Conservation (phyloP, 345 rosid species). For the Turritis glabra region DNA sequence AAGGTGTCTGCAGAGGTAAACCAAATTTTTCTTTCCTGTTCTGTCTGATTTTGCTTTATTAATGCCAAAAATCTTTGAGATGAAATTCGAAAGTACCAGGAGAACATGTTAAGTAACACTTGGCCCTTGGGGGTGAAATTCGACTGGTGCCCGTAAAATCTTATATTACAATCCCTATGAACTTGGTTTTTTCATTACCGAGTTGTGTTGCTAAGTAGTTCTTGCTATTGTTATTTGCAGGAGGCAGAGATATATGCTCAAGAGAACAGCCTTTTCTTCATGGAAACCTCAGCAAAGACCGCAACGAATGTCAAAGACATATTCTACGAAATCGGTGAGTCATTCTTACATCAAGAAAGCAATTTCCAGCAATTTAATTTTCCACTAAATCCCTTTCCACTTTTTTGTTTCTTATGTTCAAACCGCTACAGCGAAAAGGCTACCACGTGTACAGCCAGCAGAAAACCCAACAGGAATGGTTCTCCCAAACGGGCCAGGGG, state of each 20-base stretch:
- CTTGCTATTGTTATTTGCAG: slow-evolving; percentile 45
- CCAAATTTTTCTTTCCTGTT: slow-evolving; percentile 5
- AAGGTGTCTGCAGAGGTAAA: slow-evolving; percentile 61
- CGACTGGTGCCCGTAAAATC: not conserved
- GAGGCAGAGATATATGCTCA: slow-evolving; percentile 69
- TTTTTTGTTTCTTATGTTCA: not conserved
- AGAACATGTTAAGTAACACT: not conserved
- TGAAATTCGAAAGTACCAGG: not conserved
- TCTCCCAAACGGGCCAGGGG: slow-evolving; percentile 43
- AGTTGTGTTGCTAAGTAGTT: slow-evolving; percentile 14
- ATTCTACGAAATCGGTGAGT: slow-evolving; percentile 76
- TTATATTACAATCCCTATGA: not conserved
- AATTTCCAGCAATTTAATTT: not conserved
- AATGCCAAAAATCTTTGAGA: not conserved
- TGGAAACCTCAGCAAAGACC: slow-evolving; percentile 85
- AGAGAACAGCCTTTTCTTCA: slow-evolving; percentile 80
- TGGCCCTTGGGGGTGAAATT: not conserved
- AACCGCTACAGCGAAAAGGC: slow-evolving; percentile 51
- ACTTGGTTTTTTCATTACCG: not conserved
- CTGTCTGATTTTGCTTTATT: not conserved
- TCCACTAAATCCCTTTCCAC: not conserved
- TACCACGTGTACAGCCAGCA: slow-evolving; percentile 62
- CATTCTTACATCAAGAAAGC: slow-evolving; percentile 17
- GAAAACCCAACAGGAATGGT: slow-evolving; percentile 61
- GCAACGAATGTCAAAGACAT: slow-evolving; percentile 76